Base-by-base conservation (phyloP, 1,284 basidiomycete species). In the Albatrellus sp. region DNA sequence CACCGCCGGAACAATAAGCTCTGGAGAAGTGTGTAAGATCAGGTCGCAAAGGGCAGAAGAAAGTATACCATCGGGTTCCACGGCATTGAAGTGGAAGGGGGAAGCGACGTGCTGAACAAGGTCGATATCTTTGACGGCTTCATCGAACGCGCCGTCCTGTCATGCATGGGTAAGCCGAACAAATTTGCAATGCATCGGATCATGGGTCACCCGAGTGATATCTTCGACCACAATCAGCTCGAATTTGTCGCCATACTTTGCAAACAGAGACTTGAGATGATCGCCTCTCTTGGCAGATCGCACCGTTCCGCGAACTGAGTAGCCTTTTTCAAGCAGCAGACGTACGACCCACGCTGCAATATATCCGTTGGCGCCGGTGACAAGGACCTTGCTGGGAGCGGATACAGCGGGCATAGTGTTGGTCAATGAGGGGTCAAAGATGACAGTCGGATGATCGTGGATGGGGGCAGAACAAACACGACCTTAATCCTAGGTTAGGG, bases 61-160 rank as follows among this genome's bases (percentile, higher is more conserved):
- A 24, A 37, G 9, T 52, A 5, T 48, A 64, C 69, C 68, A 41
- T 65, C 47, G 8, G 70, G 68, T 37, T 68, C 62, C 13, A 60
- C 52, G 2, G 59, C 62, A 2, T 60, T 53, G 7, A 62, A 54
- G 39, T 62, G 54, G 41, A 69, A 66, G 4, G 75, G 76, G 3
- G 72, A 74, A 0, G 75, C 76, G 3, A 66, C 73, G 57, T 80
- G 77, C 30, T 63, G 65, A 28, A 86, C 73, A 5, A 66, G 80
- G 49, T 77, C 72, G 1, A 84, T 73, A 1, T 67, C 79, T 55
- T 76, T 75, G 31, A 85, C 77, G 1, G 77, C 78, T 36, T 80
- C 75, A 53, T 84, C 79, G 51, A 84, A 85, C 2, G 75, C 77
- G n/a, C 74, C 75, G 8, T 72, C 67, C 74, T 75, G 48, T n/a